Evolutionary conservation across 2,329 filamentous ascomycete genomes (phyloP).

Genomic region (Neocatenulostroma microsporum): DNA sequence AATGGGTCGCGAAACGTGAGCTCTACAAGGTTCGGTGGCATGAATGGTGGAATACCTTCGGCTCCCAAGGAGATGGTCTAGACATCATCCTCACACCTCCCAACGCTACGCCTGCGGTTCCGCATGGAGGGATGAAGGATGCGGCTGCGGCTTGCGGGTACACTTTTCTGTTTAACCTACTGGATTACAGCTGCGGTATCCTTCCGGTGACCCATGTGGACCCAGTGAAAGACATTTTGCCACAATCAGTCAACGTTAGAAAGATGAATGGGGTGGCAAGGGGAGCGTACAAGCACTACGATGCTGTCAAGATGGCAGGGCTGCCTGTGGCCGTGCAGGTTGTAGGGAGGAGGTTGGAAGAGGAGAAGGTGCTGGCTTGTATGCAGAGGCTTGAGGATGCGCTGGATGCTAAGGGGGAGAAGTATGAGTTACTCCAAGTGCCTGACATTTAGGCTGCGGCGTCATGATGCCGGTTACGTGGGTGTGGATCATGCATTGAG

Average conservation of each 20-base stretch:
- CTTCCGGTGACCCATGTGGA: conserved; percentile 83
- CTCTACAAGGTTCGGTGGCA: conserved; percentile 70
- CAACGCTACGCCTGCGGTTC: conserved; percentile 83
- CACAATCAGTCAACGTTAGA: conserved; percentile 51
- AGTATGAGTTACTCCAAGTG: conserved; percentile 43
- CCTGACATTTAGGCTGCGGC: conserved; percentile 8
- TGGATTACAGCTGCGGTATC: conserved; percentile 79
- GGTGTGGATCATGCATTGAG: too few relatives aligned
- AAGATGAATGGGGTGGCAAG: conserved; percentile 70
- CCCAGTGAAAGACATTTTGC: conserved; percentile 56
- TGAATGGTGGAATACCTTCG: conserved; percentile 69
- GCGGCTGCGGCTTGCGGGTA: conserved; percentile 84
- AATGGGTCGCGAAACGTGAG: conserved; percentile 69
- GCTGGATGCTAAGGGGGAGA: conserved; percentile 48
- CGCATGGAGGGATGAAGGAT: conserved; percentile 77
- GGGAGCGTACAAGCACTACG: conserved; percentile 80
- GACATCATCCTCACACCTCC: conserved; percentile 79
- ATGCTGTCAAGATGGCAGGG: conserved; percentile 75
- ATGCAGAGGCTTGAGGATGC: conserved; percentile 75
- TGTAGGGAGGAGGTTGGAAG: conserved; percentile 69
- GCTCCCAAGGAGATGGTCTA: conserved; percentile 35
- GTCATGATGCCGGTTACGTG: too few relatives aligned
- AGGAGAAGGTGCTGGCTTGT: conserved; percentile 76
- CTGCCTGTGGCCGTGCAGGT: conserved; percentile 81
- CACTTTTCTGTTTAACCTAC: conserved; percentile 85